These are phyloP conservation scores for Quercus alba DNA, from an alignment of 306 rosid species.

Conservation along the genomic window DNA sequence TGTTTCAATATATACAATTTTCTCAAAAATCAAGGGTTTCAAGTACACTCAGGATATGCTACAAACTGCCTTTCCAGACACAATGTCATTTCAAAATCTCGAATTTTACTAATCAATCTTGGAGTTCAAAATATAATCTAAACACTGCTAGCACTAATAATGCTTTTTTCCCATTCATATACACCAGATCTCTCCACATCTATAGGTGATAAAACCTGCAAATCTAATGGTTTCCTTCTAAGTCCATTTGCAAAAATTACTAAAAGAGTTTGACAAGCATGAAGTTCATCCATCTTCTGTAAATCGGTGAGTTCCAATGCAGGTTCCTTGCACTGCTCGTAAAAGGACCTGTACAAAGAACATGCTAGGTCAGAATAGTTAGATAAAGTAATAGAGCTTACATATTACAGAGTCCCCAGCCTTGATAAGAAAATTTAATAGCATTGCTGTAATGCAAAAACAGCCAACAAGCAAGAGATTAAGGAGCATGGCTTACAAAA, in stretches of 20 bases:
- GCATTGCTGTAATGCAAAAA: background rate
- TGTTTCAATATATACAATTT: background rate
- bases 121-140: background rate
- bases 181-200: constrained; percentile 48
- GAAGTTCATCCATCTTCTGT: constrained; percentile 69
- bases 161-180: constrained; percentile 65
- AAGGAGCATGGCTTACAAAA: background rate
- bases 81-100: background rate
- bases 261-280: constrained; percentile 61
- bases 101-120: background rate
- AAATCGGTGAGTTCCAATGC: constrained; percentile 36
- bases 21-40: background rate
- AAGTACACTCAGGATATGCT: background rate
- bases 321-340: constrained; percentile 63
- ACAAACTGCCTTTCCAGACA: background rate
- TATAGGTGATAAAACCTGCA: constrained; percentile 33
- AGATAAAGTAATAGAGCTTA: background rate
- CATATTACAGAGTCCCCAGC: too few species aligned
- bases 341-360: constrained; percentile 55
- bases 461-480: background rate
- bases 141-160: constrained; percentile 16
- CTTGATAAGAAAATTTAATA: background rate
- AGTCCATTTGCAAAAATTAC: constrained; percentile 51
- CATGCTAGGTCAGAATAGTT: constrained; percentile 8
- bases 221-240: constrained; percentile 41